A percentile compares a stretch with the other conserved stretches of the same genome.
These are phyloP conservation scores for Penicillium roqueforti DNA, from an alignment of 495 filamentous ascomycete species.

Conservation along the genomic window DNA sequence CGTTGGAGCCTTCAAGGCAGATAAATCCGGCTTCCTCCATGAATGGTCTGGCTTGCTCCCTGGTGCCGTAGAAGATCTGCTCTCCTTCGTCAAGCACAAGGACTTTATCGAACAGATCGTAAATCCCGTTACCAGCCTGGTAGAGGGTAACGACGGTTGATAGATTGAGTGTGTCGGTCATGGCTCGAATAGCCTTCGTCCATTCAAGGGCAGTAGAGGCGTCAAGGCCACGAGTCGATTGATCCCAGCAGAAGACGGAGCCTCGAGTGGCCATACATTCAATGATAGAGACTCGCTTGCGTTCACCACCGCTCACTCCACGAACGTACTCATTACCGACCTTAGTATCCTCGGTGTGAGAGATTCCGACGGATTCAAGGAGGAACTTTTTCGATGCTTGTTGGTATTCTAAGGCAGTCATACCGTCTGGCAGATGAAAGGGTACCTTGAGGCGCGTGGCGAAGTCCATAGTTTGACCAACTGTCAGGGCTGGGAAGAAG, in stretches of 20 bases:
- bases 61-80: constrained; percentile 57
- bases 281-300: constrained; percentile 67
- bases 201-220: constrained; percentile 57
- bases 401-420: constrained; percentile 46
- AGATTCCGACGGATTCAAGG: constrained; percentile 66
- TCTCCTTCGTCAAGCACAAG: constrained; percentile 62
- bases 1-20: constrained; percentile 62
- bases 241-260: constrained; percentile 60
- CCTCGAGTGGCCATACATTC: constrained; percentile 60
- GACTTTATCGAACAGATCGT: constrained; percentile 64
- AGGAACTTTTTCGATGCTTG: constrained; percentile 60
- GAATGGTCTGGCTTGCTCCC: constrained; percentile 57
- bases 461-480: constrained; percentile 69
- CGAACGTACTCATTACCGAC: constrained; percentile 76
- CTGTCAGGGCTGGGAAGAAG: constrained; percentile 66
- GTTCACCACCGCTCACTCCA: constrained; percentile 81
- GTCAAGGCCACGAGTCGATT: constrained; percentile 58
- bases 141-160: constrained; percentile 51
- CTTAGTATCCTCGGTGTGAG: constrained; percentile 76
- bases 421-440: constrained; percentile 27
- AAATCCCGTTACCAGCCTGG: constrained; percentile 62
- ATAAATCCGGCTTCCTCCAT: constrained; percentile 65
- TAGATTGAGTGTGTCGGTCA: constrained; percentile 46
- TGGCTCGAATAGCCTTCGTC: constrained; percentile 44
- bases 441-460: constrained; percentile 46